Percentiles rank a stretch among this genome's conserved stretches.
Conservation (phyloP, 192 early-diverging fungal species). For the Gorgonomyces haynaldii region DNA sequence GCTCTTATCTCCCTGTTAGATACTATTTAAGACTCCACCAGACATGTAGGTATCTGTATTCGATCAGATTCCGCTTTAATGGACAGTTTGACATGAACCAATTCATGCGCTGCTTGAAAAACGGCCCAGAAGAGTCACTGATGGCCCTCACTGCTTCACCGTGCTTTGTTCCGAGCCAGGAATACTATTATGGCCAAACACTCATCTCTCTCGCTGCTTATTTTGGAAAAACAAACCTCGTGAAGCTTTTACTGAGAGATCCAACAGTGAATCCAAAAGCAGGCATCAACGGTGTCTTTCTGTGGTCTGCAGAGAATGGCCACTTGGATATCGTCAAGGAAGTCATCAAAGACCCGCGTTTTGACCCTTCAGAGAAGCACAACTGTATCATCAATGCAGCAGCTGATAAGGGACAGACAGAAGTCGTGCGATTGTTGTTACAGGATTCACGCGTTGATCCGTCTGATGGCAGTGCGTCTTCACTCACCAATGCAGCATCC, state of each 20-base stretch:
- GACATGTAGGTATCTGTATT: too few relatives aligned
- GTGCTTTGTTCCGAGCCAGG: too few relatives aligned
- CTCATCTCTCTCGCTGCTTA: too few relatives aligned
- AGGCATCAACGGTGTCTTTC: slow-evolving; percentile 5
- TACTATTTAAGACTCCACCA: too few relatives aligned
- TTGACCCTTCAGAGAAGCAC: not conserved
- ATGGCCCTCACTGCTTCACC: too few relatives aligned
- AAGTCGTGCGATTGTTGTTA: not conserved
- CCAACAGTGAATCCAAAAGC: not conserved
- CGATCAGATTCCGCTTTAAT: too few relatives aligned
- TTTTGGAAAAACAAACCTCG: too few relatives aligned
- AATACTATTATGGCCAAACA: too few relatives aligned
- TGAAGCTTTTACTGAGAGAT: not conserved
- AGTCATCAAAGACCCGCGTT: not conserved
- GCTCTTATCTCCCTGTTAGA: too few relatives aligned
- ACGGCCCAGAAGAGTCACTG: too few relatives aligned
- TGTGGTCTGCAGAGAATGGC: not conserved
- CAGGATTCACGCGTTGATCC: not conserved
- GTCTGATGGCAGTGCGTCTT: not conserved
- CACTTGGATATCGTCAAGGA: not conserved
- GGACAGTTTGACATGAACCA: too few relatives aligned
- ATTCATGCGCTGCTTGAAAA: too few relatives aligned
- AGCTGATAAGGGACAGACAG: not conserved
- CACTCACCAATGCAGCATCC: not conserved
- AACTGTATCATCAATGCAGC: not conserved